Percentiles rank a stretch among this genome's conserved stretches.
Conservation (phyloP, 305 asterid species). For the Ajuga reptans region DNA sequence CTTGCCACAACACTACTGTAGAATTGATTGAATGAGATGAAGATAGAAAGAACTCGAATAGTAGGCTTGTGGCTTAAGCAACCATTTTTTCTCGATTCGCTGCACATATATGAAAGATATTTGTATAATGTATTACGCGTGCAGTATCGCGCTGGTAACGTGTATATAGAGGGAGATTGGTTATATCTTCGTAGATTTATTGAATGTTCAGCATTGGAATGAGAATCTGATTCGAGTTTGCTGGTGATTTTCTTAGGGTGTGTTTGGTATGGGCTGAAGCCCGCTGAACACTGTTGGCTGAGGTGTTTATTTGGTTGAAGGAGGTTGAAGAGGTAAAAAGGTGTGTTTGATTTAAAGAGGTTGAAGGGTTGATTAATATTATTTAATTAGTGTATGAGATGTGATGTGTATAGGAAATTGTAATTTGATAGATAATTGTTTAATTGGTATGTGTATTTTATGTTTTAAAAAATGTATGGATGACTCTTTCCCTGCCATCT, state of each 20-base stretch:
- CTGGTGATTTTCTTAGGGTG: conserved; percentile 6
- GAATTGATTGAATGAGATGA: conserved; percentile 1
- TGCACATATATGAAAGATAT: conserved; percentile 2
- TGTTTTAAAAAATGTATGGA: too few species aligned
- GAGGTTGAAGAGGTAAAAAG: too few species aligned
- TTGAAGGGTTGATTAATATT: too few species aligned
- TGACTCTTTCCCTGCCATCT: too few species aligned
- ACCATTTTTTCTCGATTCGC: conserved; percentile 22
- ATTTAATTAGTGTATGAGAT: too few species aligned
- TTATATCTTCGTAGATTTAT: conserved; percentile 7
- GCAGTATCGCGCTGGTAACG: conserved; percentile 22
- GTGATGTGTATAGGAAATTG: too few species aligned
- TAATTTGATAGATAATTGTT: too few species aligned
- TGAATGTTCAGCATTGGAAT: conserved; percentile 17
- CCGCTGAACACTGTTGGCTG: too few species aligned
- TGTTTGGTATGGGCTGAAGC: too few species aligned
- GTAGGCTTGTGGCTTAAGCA: conserved; percentile 24
- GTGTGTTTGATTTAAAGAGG: too few species aligned
- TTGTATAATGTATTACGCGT: background rate
- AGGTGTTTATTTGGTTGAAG: too few species aligned
- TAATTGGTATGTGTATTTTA: too few species aligned
- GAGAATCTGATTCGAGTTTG: conserved; percentile 14
- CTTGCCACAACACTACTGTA: background rate
- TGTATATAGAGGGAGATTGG: conserved; percentile 23
- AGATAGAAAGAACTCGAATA: conserved; percentile 6